These are phyloP conservation scores for Aspergillus aculeatinus DNA, from an alignment of 2,329 filamentous ascomycete genomes.

Conservation along the genomic window DNA sequence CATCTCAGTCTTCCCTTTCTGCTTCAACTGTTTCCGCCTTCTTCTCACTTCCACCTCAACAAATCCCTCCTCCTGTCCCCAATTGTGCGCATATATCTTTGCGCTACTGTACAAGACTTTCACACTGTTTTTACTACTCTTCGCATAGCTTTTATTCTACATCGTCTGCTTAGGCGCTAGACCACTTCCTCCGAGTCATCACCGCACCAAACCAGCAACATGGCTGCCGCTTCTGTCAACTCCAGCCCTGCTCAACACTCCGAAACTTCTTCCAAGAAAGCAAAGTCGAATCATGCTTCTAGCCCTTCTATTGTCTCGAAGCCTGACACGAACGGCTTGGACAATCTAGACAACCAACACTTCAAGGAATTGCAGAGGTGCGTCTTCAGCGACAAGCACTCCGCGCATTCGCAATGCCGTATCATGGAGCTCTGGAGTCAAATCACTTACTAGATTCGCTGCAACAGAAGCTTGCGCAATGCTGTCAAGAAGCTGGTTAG, in stretches of 20 bases:
- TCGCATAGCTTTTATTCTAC: conserved; percentile 5
- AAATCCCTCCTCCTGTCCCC: conserved; percentile 8
- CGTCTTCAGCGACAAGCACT: conserved; percentile 31
- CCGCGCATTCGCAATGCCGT: not conserved
- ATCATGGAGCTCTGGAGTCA: not conserved
- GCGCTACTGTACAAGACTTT: not conserved
- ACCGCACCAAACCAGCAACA: conserved; percentile 35
- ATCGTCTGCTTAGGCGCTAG: not conserved
- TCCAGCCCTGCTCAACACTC: conserved; percentile 62
- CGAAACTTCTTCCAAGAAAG: conserved; percentile 66
- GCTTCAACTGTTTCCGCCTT: not conserved
- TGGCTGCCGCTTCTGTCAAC: conserved; percentile 63
- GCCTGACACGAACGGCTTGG: conserved; percentile 53
- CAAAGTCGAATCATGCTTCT: conserved; percentile 61
- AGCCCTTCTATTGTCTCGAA: conserved; percentile 37
- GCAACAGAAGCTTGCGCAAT: conserved; percentile 77
- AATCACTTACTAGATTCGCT: conserved; percentile 19
- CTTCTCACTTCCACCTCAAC: conserved; percentile 6
- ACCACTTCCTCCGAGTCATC: not conserved
- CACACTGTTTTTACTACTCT: conserved; percentile 1
- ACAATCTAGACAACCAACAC: conserved; percentile 72
- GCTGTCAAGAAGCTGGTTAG: conserved; percentile 91
- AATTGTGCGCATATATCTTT: not conserved
- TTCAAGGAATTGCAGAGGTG: conserved; percentile 91
- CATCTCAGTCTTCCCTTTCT: conserved; percentile 15